Evolutionary conservation across 2,329 filamentous ascomycete genomes (phyloP), one percentile per base, ranked within the genome.

Genomic region (Ceratocystis cacaofunesta): DNA sequence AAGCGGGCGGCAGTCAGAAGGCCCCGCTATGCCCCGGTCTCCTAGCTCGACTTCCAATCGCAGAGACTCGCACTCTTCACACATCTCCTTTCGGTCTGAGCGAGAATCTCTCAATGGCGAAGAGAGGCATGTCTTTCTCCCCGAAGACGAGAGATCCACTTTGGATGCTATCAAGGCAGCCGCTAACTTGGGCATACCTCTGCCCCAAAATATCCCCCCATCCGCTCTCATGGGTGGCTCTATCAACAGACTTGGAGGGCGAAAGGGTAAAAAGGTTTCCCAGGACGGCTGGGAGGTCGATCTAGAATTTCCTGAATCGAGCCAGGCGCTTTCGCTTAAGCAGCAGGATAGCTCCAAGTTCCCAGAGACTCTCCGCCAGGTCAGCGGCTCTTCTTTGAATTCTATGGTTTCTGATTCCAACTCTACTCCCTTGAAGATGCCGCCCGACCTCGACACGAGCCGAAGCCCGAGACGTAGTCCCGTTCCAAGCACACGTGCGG

Each of bases 201-300:
- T 97, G 65, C 94, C 94, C 32, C 79, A 84, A 63, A 92, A 92
- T 72, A 85, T 97, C 41, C 91, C 92, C 1, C 85, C 89, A 36
- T 96, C 92, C 22, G 94, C 94, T 36, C 79, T 99, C 52, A 83
- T 94, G 73, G 92, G 92, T 64, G 94, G 94, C 63, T 92, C 91
- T 8, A 97, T 97, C 72, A 95, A 95, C 77, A 82, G 92, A 70
- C 80, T 97, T 43, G 92, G 92, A 62, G 85, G 85, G 67, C 82
- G 84, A 70, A 90, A 87, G 71, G 80, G 88, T 22, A 86, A 85
- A 71, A 87, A 84, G 71, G 84, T 86, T 50, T 83, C 89, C 67
- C 85, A 89, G 69, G 88, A 91, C 70, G 89, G 92, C 73, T 92
- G 89, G 86, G 86, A 85, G 68, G 87, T 91, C 70, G 89, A 92